phyloP scores from a whole-genome alignment of 2,329 filamentous ascomycete genomes.

The Penicillium glabrum region DNA sequence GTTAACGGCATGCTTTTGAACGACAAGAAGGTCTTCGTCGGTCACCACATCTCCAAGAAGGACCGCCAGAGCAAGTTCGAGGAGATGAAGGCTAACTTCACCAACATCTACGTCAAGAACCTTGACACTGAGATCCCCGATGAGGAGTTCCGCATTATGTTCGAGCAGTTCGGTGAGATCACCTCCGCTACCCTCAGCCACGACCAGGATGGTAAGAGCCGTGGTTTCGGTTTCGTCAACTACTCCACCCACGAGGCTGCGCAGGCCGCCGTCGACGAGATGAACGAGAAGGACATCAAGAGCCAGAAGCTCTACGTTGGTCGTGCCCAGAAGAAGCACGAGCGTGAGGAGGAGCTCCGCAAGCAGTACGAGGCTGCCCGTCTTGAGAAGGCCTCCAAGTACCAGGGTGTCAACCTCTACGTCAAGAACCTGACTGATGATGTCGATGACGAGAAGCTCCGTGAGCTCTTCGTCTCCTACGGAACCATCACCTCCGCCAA shows the following conservation, averaged over 20 bases:
- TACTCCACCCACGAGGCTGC: slow-evolving; percentile 90
- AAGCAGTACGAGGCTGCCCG: slow-evolving; percentile 98
- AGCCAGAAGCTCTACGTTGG: slow-evolving; percentile 97
- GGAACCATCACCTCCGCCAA: slow-evolving; percentile 97
- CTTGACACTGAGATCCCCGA: slow-evolving; percentile 80
- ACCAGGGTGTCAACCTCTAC: slow-evolving; percentile 98
- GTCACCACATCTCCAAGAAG: slow-evolving; percentile 99
- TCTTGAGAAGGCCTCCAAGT: slow-evolving; percentile 98
- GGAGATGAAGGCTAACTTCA: slow-evolving; percentile 99
- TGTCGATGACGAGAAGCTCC: slow-evolving; percentile 95
- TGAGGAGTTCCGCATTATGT: slow-evolving; percentile 90
- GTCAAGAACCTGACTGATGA: slow-evolving; percentile 99
- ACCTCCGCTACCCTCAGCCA: slow-evolving; percentile 93
- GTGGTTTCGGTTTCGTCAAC: slow-evolving; percentile 95
- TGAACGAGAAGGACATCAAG: slow-evolving; percentile 89
- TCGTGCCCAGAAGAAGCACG: slow-evolving; percentile 99
- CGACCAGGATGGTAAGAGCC: slow-evolving; percentile 86
- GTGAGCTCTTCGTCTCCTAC: slow-evolving; percentile 85
- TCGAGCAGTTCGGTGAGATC: slow-evolving; percentile 89
- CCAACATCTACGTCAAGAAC: slow-evolving; percentile 99
- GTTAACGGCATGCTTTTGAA: slow-evolving; percentile 99
- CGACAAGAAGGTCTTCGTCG: slow-evolving; percentile 99
- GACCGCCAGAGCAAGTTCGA: slow-evolving; percentile 99
- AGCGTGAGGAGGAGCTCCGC: slow-evolving; percentile 98
- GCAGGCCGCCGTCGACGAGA: slow-evolving; percentile 79